These are phyloP conservation scores for Vaccinium darrowii DNA, from an alignment of 148 eudicot genomes.

Conservation along the genomic window DNA sequence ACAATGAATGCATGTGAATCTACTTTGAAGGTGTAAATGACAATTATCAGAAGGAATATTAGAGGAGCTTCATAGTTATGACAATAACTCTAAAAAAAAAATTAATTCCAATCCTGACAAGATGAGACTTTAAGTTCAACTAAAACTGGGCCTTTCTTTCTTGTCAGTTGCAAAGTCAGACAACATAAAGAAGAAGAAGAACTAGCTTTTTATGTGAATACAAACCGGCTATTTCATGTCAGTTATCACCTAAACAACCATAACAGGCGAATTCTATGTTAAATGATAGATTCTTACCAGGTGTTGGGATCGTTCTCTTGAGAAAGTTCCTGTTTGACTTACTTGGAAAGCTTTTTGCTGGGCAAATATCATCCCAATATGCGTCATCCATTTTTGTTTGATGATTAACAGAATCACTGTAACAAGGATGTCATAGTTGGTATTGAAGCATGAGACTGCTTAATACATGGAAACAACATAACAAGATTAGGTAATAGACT, in stretches of 20 bases:
- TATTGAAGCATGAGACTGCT: background rate
- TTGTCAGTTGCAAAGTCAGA: background rate
- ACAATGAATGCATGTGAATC: background rate
- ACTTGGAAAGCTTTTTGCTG: conserved; percentile 17
- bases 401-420: conserved; percentile 39
- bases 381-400: conserved; percentile 26
- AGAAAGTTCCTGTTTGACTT: conserved; percentile 25
- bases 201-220: background rate
- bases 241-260: background rate
- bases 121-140: background rate
- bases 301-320: conserved; percentile 43
- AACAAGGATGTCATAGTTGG: conserved; percentile 14
- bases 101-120: background rate
- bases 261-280: background rate
- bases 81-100: background rate
- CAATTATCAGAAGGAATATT: background rate
- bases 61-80: background rate
- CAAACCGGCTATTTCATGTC: background rate
- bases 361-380: conserved; percentile 22
- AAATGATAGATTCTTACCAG: conserved; percentile 38
- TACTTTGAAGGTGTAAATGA: background rate
- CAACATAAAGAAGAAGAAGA: conserved; percentile 6
- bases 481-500: background rate
- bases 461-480: conserved; percentile 9
- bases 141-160: background rate